Conservation (phyloP, 2,329 filamentous ascomycete species). For the Fusarium incarnatum region DNA sequence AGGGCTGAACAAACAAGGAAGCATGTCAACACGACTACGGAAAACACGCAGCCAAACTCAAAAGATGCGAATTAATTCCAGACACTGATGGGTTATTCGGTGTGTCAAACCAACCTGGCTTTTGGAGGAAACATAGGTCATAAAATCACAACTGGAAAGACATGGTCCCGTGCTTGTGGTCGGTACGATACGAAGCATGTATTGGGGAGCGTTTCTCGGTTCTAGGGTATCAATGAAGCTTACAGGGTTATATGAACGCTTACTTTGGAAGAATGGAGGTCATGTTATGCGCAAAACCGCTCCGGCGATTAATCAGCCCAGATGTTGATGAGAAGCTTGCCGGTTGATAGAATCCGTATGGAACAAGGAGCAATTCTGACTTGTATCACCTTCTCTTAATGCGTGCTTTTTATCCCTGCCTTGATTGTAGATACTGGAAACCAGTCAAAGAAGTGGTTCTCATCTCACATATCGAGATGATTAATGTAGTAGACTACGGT, state of each 20-base stretch:
- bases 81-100: background rate
- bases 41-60: background rate
- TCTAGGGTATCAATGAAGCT: background rate
- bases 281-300: too few species aligned
- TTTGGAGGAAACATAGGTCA: background rate
- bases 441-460: background rate
- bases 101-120: background rate
- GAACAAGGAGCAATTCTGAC: background rate
- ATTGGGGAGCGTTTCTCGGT: background rate
- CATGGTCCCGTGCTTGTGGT: background rate
- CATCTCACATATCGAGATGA: background rate
- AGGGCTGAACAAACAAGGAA: background rate
- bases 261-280: background rate
- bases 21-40: background rate
- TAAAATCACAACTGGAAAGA: background rate
- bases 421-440: background rate
- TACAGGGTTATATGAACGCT: background rate
- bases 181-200: conserved; percentile 4
- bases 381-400: background rate
- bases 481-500: background rate
- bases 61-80: conserved; percentile 4
- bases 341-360: background rate
- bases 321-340: background rate
- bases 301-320: background rate
- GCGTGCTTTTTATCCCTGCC: background rate